Evolutionary conservation across 768 basidiomycete species (phyloP), one percentile per base, ranked within the genome.

Genomic region (Scleroderma bovista): DNA sequence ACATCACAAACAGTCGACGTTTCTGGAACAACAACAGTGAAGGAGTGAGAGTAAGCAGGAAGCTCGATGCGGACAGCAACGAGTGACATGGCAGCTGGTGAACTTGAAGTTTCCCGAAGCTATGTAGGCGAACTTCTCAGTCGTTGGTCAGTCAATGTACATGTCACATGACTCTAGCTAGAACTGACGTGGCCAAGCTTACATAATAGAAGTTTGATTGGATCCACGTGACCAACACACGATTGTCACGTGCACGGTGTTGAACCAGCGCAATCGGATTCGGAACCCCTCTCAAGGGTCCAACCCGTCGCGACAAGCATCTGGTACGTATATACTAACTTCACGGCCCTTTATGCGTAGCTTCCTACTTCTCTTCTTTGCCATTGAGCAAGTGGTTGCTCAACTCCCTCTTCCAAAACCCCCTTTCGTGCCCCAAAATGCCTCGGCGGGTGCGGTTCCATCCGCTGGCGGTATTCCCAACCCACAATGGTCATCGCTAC

Each of bases 401-500:
- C 88, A 88, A 63, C 57, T 88, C 2, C 56, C 81, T 15, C 74
- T 88, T 12, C 87, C 86, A 3, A 71, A 72, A n/a, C 73, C 82
- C 13, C 76, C 84, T 17, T 88, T 75, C 56, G 57, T 80, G 3
- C 88, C 88, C 11, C 84, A 84, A 3, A 71, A 76, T 59, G 68
- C 79, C 12, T 70, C 81, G 15, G 67, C 70, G 2, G 87, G 86
- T 24, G 74, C 84, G 13, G 56, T 73, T 38, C 56, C 73, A 16
- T 75, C 81, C n/a, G 24, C 65, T 10, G 55, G 68, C 13, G 65
- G 68, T 9, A 56, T 62, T 52, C 82, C 87, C 37, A 93, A 93
- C 62, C 59, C 78, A 3, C 88, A 93, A 63, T 95, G 93, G 91
- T 77, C 83, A 6, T 84, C 74, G 44, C 66, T 95, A 3, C 77